Percentiles rank a stretch among this genome's conserved stretches.
Evolutionary conservation across 371 early-diverging fungal species (phyloP).

Genomic region (Apophysomyces sp.): DNA sequence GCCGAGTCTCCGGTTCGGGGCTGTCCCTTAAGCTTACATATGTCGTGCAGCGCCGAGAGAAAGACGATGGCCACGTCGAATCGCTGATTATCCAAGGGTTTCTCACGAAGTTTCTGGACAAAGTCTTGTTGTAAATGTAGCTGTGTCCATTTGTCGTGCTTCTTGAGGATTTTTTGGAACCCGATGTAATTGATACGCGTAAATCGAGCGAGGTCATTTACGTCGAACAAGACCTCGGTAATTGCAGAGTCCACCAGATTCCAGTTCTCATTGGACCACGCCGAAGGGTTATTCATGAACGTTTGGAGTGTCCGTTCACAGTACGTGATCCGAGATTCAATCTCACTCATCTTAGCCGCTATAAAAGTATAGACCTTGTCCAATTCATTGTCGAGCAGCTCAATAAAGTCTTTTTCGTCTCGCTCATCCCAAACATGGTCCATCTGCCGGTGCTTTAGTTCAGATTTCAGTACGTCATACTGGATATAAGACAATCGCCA

Average conservation of each 20-base stretch:
- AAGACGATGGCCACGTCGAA: conserved; percentile 28
- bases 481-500: conserved; percentile 45
- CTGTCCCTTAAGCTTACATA: conserved; percentile 20
- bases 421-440: conserved; percentile 53
- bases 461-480: conserved; percentile 33
- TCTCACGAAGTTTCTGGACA: conserved; percentile 57
- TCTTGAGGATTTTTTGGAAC: conserved; percentile 86
- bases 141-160: conserved; percentile 74
- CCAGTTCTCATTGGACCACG: conserved; percentile 6
- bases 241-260: conserved; percentile 21
- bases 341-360: conserved; percentile 71
- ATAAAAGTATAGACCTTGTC: conserved; percentile 88
- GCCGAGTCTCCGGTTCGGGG: conserved; percentile 10
- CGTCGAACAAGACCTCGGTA: conserved; percentile 53
- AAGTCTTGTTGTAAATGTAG: conserved; percentile 76
- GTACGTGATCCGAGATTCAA: conserved; percentile 68
- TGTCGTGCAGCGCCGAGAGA: conserved; percentile 19
- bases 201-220: conserved; percentile 83
- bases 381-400: conserved; percentile 71
- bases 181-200: conserved; percentile 87
- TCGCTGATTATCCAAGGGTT: conserved; percentile 25
- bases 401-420: conserved; percentile 76
- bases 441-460: conserved; percentile 31
- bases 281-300: conserved; percentile 9
- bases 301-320: conserved; percentile 60